Evolutionary conservation across 257 asterid species (phyloP), one percentile per base, ranked within the genome.

Genomic region (Linaria vulgaris): DNA sequence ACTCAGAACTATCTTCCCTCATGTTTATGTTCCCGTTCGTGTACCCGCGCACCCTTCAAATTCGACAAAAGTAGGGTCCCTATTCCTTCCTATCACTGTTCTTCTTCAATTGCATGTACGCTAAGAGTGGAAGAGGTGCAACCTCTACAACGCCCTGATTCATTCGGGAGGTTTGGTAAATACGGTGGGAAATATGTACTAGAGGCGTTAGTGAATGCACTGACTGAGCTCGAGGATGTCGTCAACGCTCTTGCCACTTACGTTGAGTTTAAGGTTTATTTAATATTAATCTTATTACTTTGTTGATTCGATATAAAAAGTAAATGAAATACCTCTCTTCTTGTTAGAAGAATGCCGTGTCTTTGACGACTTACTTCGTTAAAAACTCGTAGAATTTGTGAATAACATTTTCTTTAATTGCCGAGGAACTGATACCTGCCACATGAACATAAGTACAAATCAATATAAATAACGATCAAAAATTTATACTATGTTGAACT

Each of bases 121-220:
- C 76, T 79, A 56, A 46, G 72, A 73, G 56, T 74, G 71, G 47
- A 63, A 51, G 55, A 19, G 57, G 34, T 27, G 6, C 34, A 27
- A 27, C 59, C 60, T 49, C 71, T 52, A 57, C 85, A 41, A 69
- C 79, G 88, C n/a, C 98, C 98, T 12, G 98, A 91, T 66, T 75
- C 95, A 1, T 91, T 91, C 66, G 96, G 96, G 23, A 76, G 98
- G 43, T 88, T 88, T 22, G 96, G 96, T 2, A 82, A 80, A 61
- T 91, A 77, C 57, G 98, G 98, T 11, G 96, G 98, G 6, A 86
- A 86, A 54, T 88, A 85, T 69, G 96, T 91, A 0, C 98, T 96
- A 4, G 98, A 91, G 68, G 88, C 95, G 8, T 83, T 91, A 15
- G 88, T 88, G 96, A 56, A 81, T 58, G 98, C 96, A 16, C 92